phyloP scores from a whole-genome alignment of 257 asterid species.

The Salvia rosmarinus region DNA sequence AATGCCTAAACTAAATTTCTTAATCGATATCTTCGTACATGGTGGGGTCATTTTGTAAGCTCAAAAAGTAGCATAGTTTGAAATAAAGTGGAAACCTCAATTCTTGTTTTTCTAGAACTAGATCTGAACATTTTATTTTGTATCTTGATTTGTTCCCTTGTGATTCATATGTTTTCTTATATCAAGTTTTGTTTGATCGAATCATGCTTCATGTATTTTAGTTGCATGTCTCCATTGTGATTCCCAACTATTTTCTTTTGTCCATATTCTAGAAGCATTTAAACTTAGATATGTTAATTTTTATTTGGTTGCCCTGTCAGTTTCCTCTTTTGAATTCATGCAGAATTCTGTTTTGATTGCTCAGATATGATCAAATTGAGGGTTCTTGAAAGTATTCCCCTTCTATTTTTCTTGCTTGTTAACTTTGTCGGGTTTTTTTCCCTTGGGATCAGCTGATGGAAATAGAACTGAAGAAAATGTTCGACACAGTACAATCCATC shows the following conservation, averaged over 20 bases:
- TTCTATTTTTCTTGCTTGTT: background rate
- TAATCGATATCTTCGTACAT: background rate
- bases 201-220: slow-evolving; percentile 9
- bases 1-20: background rate
- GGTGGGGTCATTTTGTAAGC: background rate
- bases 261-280: background rate
- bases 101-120: background rate
- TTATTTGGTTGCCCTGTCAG: background rate
- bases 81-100: background rate
- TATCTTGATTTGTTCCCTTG: background rate
- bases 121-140: background rate
- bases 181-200: background rate
- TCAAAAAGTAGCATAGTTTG: background rate
- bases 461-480: slow-evolving; percentile 87
- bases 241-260: background rate
- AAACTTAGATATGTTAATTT: background rate
- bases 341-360: background rate
- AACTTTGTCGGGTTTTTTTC: background rate
- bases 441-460: slow-evolving; percentile 71
- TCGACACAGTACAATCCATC: slow-evolving; percentile 76
- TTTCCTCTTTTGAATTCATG: background rate
- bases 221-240: slow-evolving; percentile 1
- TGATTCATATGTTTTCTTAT: background rate
- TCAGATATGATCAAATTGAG: background rate
- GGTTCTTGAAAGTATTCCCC: background rate